Percentiles rank a stretch among this genome's conserved stretches.
Evolutionary conservation across 495 filamentous ascomycete genomes (phyloP).

Genomic region (Penicillium fimorum): DNA sequence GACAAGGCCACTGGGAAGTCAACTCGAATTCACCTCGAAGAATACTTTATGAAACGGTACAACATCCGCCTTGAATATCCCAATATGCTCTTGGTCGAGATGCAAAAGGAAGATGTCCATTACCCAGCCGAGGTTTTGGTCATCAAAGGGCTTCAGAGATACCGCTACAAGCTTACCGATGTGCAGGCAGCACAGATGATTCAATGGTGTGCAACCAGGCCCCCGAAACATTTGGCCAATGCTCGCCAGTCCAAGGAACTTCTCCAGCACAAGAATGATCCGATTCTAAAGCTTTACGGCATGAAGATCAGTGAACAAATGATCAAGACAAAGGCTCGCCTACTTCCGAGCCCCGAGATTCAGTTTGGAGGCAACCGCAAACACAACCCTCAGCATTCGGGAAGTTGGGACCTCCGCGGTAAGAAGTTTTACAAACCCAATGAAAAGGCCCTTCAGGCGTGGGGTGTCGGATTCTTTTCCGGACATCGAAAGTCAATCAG

Average conservation of each 20-base stretch:
- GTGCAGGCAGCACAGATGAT: constrained; percentile 75
- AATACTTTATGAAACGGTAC: constrained; percentile 71
- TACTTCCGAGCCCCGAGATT: constrained; percentile 69
- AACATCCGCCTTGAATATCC: constrained; percentile 52
- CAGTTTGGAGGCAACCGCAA: constrained; percentile 54
- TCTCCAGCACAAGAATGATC: constrained; percentile 68
- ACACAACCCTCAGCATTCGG: constrained; percentile 54
- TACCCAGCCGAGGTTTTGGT: constrained; percentile 78
- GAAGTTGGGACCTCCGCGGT: constrained; percentile 83
- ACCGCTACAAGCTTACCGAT: constrained; percentile 73
- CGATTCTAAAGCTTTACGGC: constrained; percentile 63
- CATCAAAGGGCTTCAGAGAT: constrained; percentile 67
- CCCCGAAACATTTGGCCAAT: constrained; percentile 56
- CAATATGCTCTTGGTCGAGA: constrained; percentile 68
- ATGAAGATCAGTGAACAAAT: constrained; percentile 62
- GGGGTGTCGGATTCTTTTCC: constrained; percentile 64
- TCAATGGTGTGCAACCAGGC: constrained; percentile 71
- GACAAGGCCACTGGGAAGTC: constrained; percentile 45
- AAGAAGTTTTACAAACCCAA: constrained; percentile 70
- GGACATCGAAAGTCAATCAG: constrained; percentile 41
- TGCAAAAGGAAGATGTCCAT: constrained; percentile 58
- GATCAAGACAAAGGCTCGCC: constrained; percentile 63
- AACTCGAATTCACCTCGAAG: constrained; percentile 49
- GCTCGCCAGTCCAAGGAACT: constrained; percentile 64
- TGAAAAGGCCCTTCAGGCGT: constrained; percentile 56